A percentile compares a stretch with the other conserved stretches of the same genome.
These are phyloP conservation scores for Platismatia glauca DNA, from an alignment of 495 filamentous ascomycete species.

Conservation along the genomic window DNA sequence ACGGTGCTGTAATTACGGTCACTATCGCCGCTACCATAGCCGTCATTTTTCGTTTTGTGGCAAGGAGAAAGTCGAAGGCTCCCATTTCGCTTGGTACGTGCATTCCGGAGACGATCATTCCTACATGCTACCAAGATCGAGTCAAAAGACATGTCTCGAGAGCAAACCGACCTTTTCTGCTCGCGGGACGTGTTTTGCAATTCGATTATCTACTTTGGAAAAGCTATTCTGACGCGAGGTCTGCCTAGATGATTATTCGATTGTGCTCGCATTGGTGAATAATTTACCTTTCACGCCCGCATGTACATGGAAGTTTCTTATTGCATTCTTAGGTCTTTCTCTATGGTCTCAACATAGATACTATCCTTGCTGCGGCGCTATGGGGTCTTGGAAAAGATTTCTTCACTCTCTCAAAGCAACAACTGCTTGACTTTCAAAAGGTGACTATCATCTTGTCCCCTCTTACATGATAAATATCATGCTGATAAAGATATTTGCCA, in stretches of 20 bases:
- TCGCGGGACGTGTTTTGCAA: neutral
- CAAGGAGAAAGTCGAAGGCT: slow-evolving; percentile 7
- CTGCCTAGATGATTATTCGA: slow-evolving; percentile 2
- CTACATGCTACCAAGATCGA: neutral
- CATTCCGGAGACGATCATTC: neutral
- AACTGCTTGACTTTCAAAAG: slow-evolving; percentile 15
- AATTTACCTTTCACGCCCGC: neutral
- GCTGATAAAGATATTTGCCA: neutral
- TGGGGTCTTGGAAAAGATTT: slow-evolving; percentile 13
- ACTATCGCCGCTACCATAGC: slow-evolving; percentile 11
- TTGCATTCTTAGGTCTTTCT: neutral
- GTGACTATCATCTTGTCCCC: neutral
- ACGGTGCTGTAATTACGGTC: slow-evolving; percentile 2
- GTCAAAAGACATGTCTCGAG: neutral
- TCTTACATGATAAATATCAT: neutral
- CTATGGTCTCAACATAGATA: neutral
- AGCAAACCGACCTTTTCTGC: neutral
- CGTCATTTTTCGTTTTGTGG: slow-evolving; percentile 14
- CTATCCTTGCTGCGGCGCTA: slow-evolving; percentile 4
- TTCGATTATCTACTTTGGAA: neutral
- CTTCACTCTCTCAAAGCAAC: neutral
- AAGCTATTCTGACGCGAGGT: neutral
- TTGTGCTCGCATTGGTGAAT: slow-evolving; percentile 11
- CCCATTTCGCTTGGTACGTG: slow-evolving; percentile 2
- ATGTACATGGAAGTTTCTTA: neutral